Conservation (phyloP, 1,284 basidiomycete genomes). For the Rhodotorula sp. region DNA sequence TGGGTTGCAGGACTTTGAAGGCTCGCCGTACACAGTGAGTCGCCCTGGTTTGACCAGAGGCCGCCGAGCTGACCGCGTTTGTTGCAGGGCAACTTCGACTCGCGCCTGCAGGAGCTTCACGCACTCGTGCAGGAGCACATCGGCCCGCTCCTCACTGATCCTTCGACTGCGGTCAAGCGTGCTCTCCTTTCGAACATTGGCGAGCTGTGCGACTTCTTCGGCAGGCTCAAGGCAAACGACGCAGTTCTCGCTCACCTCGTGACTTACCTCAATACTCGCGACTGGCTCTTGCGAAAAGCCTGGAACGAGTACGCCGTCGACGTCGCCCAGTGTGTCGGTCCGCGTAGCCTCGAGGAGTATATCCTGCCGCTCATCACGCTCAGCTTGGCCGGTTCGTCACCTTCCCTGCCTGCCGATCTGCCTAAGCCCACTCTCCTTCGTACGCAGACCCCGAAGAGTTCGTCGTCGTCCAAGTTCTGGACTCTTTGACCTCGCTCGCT, state of each 20-base stretch:
- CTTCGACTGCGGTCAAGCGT: constrained; percentile 57
- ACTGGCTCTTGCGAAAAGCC: constrained; percentile 80
- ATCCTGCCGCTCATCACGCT: constrained; percentile 93
- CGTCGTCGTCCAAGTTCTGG: constrained; percentile 83
- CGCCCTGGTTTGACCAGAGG: not conserved
- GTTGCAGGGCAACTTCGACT: constrained; percentile 71
- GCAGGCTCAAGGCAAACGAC: constrained; percentile 88
- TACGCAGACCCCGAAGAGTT: constrained; percentile 84
- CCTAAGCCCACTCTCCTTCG: not conserved
- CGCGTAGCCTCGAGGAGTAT: constrained; percentile 78
- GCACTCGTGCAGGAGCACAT: constrained; percentile 83
- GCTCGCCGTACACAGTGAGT: constrained; percentile 2
- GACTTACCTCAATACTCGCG: constrained; percentile 90
- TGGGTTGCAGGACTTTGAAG: constrained; percentile 70
- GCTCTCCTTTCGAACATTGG: constrained; percentile 70
- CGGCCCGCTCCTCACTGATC: constrained; percentile 63
- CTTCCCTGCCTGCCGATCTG: not conserved
- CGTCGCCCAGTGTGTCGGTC: constrained; percentile 87
- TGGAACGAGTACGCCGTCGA: constrained; percentile 96
- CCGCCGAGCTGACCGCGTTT: not conserved
- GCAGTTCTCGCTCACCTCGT: constrained; percentile 96
- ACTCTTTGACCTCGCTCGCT: constrained; percentile 77
- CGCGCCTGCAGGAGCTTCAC: constrained; percentile 80
- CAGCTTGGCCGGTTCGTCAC: constrained; percentile 71
- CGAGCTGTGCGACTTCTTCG: constrained; percentile 87